These are phyloP conservation scores for Dichomitus squalens DNA, from an alignment of 1,284 basidiomycete genomes.

Conservation along the genomic window DNA sequence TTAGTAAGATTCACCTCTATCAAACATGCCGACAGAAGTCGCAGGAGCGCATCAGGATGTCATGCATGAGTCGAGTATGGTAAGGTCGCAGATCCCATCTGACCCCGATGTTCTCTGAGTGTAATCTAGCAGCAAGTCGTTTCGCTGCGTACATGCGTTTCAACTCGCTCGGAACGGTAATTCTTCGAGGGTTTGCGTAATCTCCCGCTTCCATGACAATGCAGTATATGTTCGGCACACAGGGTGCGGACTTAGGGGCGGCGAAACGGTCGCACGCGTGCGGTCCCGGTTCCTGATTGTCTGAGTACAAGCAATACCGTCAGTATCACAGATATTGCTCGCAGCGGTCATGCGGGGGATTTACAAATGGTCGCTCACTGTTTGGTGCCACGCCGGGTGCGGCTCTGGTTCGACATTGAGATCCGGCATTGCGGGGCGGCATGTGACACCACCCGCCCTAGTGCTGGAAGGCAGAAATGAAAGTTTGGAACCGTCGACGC, in stretches of 20 bases:
- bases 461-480: not conserved
- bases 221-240: not conserved
- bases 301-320: not conserved
- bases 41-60: not conserved
- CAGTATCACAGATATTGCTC: constrained; percentile 1
- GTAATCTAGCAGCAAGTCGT: not conserved
- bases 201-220: not conserved
- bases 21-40: not conserved
- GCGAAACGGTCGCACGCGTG: not conserved
- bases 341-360: not conserved
- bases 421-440: not conserved
- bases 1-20: not conserved
- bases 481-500: not conserved
- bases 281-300: constrained; percentile 2
- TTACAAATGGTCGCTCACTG: not conserved
- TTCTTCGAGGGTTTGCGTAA: not conserved
- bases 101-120: not conserved
- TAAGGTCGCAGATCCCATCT: not conserved
- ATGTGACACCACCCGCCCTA: not conserved
- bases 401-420: not conserved
- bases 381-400: not conserved
- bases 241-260: constrained; percentile 1
- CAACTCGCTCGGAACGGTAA: not conserved
- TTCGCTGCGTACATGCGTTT: not conserved
- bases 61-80: not conserved